Evolutionary conservation across 345 rosid species (phyloP).

Genomic region (Leavenworthia alabamica): DNA sequence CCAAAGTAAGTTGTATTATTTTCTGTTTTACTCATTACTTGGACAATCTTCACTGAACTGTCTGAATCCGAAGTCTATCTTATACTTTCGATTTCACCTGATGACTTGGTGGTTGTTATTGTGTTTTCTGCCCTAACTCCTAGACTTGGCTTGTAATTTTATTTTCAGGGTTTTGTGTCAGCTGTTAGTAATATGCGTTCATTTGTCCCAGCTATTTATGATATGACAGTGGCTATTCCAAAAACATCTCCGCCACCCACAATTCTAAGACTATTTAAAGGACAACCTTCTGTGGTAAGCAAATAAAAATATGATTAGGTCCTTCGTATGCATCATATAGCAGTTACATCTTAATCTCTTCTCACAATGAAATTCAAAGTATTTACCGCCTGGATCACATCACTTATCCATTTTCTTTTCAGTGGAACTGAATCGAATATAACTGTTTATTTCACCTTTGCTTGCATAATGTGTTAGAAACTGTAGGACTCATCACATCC

Average conservation of each 20-base stretch:
- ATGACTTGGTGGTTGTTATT: background rate
- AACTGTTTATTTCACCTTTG: background rate
- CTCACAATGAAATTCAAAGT: background rate
- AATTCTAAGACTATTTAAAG: slow-evolving; percentile 68
- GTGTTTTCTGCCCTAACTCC: background rate
- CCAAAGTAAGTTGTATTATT: slow-evolving; percentile 52
- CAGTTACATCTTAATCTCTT: slow-evolving; percentile 1
- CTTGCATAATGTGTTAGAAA: background rate
- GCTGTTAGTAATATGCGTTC: slow-evolving; percentile 88
- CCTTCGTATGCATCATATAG: background rate
- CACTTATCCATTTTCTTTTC: background rate
- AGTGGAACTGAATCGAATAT: background rate
- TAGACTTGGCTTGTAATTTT: slow-evolving; percentile 2
- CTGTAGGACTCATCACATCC: background rate
- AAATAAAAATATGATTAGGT: slow-evolving; percentile 3
- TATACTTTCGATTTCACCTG: background rate
- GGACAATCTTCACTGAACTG: background rate
- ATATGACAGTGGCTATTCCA: slow-evolving; percentile 75
- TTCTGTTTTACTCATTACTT: background rate
- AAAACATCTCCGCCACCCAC: slow-evolving; percentile 75
- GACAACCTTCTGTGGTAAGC: slow-evolving; percentile 88
- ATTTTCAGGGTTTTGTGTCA: slow-evolving; percentile 88
- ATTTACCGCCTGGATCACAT: background rate
- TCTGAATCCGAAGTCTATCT: background rate
- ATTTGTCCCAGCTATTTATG: slow-evolving; percentile 93